These are phyloP conservation scores for Nyctanthes arbortristis DNA, from an alignment of 257 asterid genomes.

Conservation along the genomic window DNA sequence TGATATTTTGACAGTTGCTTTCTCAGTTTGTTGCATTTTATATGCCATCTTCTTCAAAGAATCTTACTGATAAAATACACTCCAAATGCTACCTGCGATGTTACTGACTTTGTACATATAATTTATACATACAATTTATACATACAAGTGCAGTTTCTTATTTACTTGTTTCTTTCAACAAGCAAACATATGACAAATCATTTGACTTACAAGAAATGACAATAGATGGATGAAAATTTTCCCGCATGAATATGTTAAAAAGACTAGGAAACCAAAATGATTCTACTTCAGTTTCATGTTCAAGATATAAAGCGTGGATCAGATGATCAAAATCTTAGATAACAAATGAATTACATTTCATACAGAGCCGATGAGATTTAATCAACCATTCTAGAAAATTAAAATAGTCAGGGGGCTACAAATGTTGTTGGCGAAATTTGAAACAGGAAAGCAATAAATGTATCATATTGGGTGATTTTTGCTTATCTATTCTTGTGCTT, in stretches of 20 bases:
- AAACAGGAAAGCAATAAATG: slow-evolving; percentile 7
- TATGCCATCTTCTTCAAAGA: too few species aligned
- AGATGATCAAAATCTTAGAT: not conserved
- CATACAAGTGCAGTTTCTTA: not conserved
- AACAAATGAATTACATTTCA: not conserved
- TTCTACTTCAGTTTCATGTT: not conserved
- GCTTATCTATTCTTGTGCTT: slow-evolving; percentile 33
- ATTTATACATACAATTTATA: too few species aligned
- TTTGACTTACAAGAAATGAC: too few species aligned
- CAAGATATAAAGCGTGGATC: not conserved
- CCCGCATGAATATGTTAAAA: too few species aligned
- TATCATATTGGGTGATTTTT: slow-evolving; percentile 22
- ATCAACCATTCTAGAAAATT: not conserved
- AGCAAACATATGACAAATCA: too few species aligned
- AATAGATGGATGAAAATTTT: too few species aligned
- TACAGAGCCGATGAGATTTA: not conserved
- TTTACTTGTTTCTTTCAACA: not conserved
- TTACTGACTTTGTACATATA: too few species aligned
- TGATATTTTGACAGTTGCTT: slow-evolving; percentile 29
- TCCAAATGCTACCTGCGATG: too few species aligned
- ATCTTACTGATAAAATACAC: too few species aligned
- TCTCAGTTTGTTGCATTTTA: too few species aligned
- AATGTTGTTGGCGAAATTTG: not conserved
- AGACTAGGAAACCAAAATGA: not conserved
- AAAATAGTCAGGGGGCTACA: not conserved